Evolutionary conservation across 2,329 filamentous ascomycete genomes (phyloP), one percentile per base, ranked within the genome.

Genomic region (Sphaerulina vaccinii): DNA sequence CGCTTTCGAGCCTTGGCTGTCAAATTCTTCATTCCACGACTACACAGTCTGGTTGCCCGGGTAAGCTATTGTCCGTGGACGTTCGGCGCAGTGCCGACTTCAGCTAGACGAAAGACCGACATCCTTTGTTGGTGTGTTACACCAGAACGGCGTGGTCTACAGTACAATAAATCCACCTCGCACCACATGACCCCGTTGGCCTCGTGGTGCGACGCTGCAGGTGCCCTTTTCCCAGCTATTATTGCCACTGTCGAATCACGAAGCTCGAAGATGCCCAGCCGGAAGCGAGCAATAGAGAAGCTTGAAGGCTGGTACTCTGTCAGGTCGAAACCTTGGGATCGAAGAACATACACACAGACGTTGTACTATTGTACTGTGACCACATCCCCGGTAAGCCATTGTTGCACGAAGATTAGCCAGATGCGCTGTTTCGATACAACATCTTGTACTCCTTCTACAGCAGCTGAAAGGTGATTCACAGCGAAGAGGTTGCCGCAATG

Each of bases 41-140:
- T n/a, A n/a, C n/a, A n/a, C n/a, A n/a, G n/a, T n/a, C n/a, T n/a
- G n/a, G n/a, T n/a, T n/a, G n/a, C n/a, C n/a, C n/a, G n/a, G n/a
- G n/a, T n/a, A n/a, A n/a, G n/a, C n/a, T n/a, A n/a, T n/a, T n/a
- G n/a, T n/a, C n/a, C n/a, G n/a, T n/a, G n/a, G n/a, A n/a, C n/a
- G n/a, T n/a, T n/a, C n/a, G n/a, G n/a, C n/a, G n/a, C n/a, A n/a
- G n/a, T n/a, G n/a, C n/a, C n/a, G n/a, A n/a, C n/a, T n/a, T n/a
- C n/a, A n/a, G n/a, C n/a, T n/a, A n/a, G n/a, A n/a, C n/a, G n/a
- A n/a, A n/a, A n/a, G n/a, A n/a, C n/a, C n/a, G n/a, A n/a, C n/a
- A n/a, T 39, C 36, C 50, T 49, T 56, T 51, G 54, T 56, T 41
- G 54, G 53, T 35, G 45, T 32, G 40, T 47, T 47, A 32, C 53